These are phyloP conservation scores for Acephala macrosclerotiorum DNA, from an alignment of 2,329 filamentous ascomycete genomes.

Conservation along the genomic window DNA sequence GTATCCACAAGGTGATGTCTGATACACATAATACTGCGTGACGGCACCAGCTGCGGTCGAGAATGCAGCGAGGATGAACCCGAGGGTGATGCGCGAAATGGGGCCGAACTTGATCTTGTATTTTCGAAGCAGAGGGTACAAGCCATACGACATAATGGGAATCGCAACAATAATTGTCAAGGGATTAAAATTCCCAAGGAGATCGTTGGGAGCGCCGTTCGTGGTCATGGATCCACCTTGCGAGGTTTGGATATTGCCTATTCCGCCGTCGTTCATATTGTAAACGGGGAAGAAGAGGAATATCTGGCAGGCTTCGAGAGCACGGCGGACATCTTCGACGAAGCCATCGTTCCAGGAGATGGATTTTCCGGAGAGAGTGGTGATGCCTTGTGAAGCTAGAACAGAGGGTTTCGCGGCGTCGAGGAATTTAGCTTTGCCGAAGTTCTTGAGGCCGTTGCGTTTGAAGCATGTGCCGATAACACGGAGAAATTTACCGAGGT, in stretches of 20 bases:
- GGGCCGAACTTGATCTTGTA: constrained; percentile 71
- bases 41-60: constrained; percentile 65
- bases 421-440: constrained; percentile 58
- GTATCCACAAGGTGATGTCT: constrained; percentile 63
- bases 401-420: constrained; percentile 44
- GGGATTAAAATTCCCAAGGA: constrained; percentile 78
- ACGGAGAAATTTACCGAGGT: constrained; percentile 49
- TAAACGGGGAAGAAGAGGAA: constrained; percentile 63
- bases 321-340: constrained; percentile 79
- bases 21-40: constrained; percentile 68
- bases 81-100: constrained; percentile 75
- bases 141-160: constrained; percentile 68
- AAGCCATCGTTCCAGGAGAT: constrained; percentile 84
- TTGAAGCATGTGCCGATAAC: constrained; percentile 49
- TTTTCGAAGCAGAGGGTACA: constrained; percentile 74
- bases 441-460: constrained; percentile 68
- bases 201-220: constrained; percentile 77
- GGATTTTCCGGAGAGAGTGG: neutral
- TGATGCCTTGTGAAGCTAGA: constrained; percentile 62
- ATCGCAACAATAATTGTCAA: constrained; percentile 78
- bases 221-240: constrained; percentile 67
- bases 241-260: constrained; percentile 51
- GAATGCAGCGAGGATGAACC: constrained; percentile 69
- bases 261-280: constrained; percentile 34
- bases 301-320: constrained; percentile 71